Percentiles rank a stretch among this genome's conserved stretches.
phyloP scores from a whole-genome alignment of 345 rosid genomes.

The Sisymbrium altissimum region DNA sequence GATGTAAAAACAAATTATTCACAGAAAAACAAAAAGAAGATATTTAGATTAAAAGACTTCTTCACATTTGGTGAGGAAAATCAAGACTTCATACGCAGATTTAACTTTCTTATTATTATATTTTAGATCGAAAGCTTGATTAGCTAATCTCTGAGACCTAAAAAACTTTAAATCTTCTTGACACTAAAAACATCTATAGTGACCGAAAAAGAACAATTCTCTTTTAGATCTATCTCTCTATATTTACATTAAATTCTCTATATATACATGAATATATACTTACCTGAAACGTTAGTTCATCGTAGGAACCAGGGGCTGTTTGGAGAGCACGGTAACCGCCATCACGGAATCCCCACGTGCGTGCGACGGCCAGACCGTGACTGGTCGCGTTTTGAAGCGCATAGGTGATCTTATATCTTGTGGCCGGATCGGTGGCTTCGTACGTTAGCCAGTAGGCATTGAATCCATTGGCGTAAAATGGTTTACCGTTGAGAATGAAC shows the following conservation, averaged over 20 bases:
- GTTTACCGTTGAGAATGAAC: constrained; percentile 27
- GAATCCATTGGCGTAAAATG: constrained; percentile 31
- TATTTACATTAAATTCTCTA: not conserved
- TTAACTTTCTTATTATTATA: not conserved
- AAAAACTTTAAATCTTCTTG: not conserved
- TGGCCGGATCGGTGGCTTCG: constrained; percentile 31
- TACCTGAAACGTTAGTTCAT: constrained; percentile 28
- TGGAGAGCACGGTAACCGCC: constrained; percentile 35
- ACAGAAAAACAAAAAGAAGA: not conserved
- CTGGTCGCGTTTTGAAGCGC: constrained; percentile 22
- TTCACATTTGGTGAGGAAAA: not conserved
- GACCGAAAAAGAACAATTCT: not conserved
- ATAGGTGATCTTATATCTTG: constrained; percentile 24
- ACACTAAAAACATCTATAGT: not conserved
- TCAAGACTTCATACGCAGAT: not conserved
- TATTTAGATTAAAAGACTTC: not conserved
- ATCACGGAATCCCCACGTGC: constrained; percentile 30
- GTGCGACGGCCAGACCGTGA: constrained; percentile 21
- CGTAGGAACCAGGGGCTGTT: constrained; percentile 19
- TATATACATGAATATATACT: not conserved
- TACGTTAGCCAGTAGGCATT: constrained; percentile 34
- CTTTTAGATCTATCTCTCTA: too few relatives aligned
- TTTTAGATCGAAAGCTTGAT: not conserved
- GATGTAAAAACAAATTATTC: not conserved
- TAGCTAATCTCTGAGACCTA: not conserved